A percentile compares a stretch with the other conserved stretches of the same genome.
Evolutionary conservation across 164 flowering plant species (phyloP).

Genomic region (Tetracentron sinense): DNA sequence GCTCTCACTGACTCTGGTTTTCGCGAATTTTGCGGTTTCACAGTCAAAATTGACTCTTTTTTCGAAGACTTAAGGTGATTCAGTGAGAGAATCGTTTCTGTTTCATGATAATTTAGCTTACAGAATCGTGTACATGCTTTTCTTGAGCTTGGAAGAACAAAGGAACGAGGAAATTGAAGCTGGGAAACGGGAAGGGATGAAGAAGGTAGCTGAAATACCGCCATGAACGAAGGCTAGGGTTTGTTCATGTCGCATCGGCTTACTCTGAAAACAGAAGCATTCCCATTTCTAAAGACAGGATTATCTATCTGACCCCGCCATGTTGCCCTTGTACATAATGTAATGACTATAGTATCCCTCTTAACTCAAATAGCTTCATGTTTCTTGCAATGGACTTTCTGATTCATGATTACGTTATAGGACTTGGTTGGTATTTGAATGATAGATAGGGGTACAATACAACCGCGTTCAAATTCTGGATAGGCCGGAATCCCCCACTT

Average conservation of each 20-base stretch:
- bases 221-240: conserved; percentile 26
- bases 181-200: conserved; percentile 13
- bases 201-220: conserved; percentile 25
- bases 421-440: too few relatives aligned
- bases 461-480: too few relatives aligned
- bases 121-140: neutral
- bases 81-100: neutral
- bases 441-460: too few relatives aligned
- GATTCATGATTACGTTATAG: too few relatives aligned
- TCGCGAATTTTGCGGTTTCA: conserved; percentile 1
- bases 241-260: conserved; percentile 13
- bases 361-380: too few relatives aligned
- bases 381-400: too few relatives aligned
- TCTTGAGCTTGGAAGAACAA: neutral
- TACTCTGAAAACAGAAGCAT: neutral
- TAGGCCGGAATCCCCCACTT: too few relatives aligned
- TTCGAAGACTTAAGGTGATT: neutral
- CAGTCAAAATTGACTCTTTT: neutral
- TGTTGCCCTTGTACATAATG: neutral
- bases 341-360: neutral
- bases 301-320: neutral
- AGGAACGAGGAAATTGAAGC: conserved; percentile 4
- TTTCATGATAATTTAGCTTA: neutral
- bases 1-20: conserved; percentile 10
- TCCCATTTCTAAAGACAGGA: neutral